Conservation (phyloP, 352 stramenopile genomes). For the Phytophthora sojae region DNA sequence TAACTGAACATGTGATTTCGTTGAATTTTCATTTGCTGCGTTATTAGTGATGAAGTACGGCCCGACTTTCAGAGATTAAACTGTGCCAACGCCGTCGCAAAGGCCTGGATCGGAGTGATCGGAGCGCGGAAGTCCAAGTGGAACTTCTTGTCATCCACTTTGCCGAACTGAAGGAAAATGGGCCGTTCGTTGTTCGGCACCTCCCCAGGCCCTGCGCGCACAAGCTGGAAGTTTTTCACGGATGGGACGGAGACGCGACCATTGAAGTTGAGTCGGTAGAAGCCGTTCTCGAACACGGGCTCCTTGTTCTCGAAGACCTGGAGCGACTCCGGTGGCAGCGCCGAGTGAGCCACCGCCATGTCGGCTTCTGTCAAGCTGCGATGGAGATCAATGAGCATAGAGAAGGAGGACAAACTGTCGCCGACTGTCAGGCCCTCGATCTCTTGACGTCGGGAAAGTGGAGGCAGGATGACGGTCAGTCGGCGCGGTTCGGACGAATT, state of each 20-base stretch:
- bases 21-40: no score
- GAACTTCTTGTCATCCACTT: constrained; percentile 84
- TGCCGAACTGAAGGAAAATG: constrained; percentile 79
- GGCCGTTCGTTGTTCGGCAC: constrained; percentile 21
- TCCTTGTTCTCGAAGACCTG: constrained; percentile 76
- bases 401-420: constrained; percentile 54
- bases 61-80: constrained; percentile 49
- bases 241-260: constrained; percentile 77
- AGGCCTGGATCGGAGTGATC: constrained; percentile 79
- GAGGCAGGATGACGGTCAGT: constrained; percentile 57
- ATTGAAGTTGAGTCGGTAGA: constrained; percentile 86
- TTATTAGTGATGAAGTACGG: not conserved
- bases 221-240: constrained; percentile 87
- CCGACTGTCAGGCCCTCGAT: constrained; percentile 59
- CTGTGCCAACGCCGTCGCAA: constrained; percentile 70
- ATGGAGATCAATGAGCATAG: constrained; percentile 63
- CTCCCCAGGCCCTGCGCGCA: constrained; percentile 23
- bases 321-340: constrained; percentile 32
- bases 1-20: no score
- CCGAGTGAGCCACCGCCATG: constrained; percentile 35
- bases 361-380: constrained; percentile 25
- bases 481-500: constrained; percentile 58
- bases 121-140: constrained; percentile 80
- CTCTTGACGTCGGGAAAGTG: constrained; percentile 56
- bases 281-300: constrained; percentile 78